phyloP scores from a whole-genome alignment of 768 basidiomycete genomes.

The Tylopilus plumbeoviolaceoides region DNA sequence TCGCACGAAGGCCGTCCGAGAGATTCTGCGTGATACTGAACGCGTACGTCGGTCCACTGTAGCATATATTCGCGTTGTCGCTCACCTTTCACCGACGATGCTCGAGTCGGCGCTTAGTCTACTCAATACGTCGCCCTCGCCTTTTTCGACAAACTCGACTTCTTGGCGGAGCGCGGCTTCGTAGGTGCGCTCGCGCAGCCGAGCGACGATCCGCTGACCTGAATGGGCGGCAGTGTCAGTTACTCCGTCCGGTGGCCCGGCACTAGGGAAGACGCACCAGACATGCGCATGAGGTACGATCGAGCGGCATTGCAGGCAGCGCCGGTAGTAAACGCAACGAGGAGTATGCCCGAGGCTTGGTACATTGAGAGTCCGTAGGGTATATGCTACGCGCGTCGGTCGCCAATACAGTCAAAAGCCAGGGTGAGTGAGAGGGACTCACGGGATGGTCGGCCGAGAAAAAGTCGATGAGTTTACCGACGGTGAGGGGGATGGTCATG shows the following conservation, averaged over 20 bases:
- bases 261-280: slow-evolving; percentile 44
- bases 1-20: slow-evolving; percentile 74
- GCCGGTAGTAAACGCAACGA: slow-evolving; percentile 80
- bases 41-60: not conserved
- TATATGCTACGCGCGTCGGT: slow-evolving; percentile 47
- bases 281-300: slow-evolving; percentile 79
- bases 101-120: slow-evolving; percentile 87
- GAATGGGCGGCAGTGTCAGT: not conserved
- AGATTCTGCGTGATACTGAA: slow-evolving; percentile 67
- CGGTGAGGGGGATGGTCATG: slow-evolving; percentile 89
- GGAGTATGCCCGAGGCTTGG: slow-evolving; percentile 71
- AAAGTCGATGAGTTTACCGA: slow-evolving; percentile 93
- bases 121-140: slow-evolving; percentile 92
- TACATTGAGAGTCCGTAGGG: slow-evolving; percentile 77
- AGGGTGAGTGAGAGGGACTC: slow-evolving; percentile 2
- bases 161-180: slow-evolving; percentile 83
- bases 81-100: slow-evolving; percentile 88
- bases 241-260: not conserved
- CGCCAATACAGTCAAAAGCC: not conserved
- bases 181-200: slow-evolving; percentile 80
- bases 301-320: slow-evolving; percentile 84
- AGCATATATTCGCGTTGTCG: not conserved
- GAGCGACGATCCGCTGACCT: slow-evolving; percentile 88
- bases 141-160: slow-evolving; percentile 88
- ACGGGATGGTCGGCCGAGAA: slow-evolving; percentile 76